A percentile compares a stretch with the other conserved stretches of the same genome.
Evolutionary conservation across 768 basidiomycete genomes (phyloP).

Genomic region (Naganishia kalamii): DNA sequence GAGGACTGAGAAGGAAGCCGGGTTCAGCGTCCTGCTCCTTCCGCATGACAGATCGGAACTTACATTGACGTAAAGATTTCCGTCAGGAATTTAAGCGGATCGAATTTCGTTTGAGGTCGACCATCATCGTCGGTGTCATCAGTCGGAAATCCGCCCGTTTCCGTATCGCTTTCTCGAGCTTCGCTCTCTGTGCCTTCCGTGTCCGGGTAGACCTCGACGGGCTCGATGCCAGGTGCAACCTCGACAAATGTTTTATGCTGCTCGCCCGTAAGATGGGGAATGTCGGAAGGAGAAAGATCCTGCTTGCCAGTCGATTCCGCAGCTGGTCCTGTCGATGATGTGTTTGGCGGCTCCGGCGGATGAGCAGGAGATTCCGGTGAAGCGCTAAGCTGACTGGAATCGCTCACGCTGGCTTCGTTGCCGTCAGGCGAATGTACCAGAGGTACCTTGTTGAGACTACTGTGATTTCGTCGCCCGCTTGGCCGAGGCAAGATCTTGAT

Average conservation of each 20-base stretch:
- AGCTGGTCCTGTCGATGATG: not conserved
- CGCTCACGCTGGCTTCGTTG: not conserved
- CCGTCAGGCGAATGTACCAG: not conserved
- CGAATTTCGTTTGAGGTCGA: not conserved
- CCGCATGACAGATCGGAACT: not conserved
- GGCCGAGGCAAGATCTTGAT: not conserved
- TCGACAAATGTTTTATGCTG: not conserved
- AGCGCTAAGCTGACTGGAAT: not conserved
- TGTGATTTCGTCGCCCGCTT: not conserved
- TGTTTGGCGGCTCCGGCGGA: not conserved
- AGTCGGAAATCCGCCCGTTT: not conserved
- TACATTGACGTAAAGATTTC: constrained; percentile 9
- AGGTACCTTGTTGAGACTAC: not conserved
- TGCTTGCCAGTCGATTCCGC: not conserved
- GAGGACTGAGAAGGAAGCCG: not conserved
- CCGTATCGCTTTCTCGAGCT: not conserved
- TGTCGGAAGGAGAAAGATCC: not conserved
- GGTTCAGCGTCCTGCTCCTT: not conserved
- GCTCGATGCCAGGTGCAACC: not conserved
- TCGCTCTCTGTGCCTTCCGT: not conserved
- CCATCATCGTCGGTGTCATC: constrained; percentile 7
- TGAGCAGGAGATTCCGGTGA: not conserved
- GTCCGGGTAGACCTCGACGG: not conserved
- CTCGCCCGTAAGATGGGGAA: not conserved
- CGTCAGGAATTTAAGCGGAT: constrained; percentile 1